These are phyloP conservation scores for Graphilbum ipis-grandicollis DNA, from an alignment of 2,329 filamentous ascomycete species.

Conservation along the genomic window DNA sequence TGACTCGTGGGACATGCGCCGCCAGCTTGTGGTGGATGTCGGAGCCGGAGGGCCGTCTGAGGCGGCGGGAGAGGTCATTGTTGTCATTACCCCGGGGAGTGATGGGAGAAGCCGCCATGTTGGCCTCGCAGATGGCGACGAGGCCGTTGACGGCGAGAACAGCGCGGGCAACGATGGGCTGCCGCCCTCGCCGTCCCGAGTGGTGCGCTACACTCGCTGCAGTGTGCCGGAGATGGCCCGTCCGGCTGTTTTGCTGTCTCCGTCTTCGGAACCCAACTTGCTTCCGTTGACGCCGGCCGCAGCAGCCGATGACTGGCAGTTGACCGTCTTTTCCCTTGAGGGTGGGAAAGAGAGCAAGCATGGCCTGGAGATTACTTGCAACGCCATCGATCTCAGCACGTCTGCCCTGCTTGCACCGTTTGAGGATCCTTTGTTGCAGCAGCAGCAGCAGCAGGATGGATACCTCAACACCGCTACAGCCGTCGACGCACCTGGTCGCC, in stretches of 20 bases:
- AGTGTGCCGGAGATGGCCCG: neutral
- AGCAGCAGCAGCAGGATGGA: slow-evolving; percentile 29
- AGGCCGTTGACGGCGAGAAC: slow-evolving; percentile 22
- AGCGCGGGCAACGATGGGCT: neutral
- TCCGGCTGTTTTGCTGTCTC: too few relatives aligned
- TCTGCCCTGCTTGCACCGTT: slow-evolving; percentile 52
- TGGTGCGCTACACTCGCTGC: slow-evolving; percentile 23
- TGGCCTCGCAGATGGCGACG: slow-evolving; percentile 32
- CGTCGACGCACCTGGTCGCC: slow-evolving; percentile 66
- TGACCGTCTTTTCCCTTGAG: slow-evolving; percentile 43
- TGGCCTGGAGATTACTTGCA: slow-evolving; percentile 50
- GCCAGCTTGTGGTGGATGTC: slow-evolving; percentile 76
- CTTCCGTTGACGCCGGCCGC: slow-evolving; percentile 3
- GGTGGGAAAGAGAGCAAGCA: slow-evolving; percentile 21
- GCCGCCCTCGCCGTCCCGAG: slow-evolving; percentile 21
- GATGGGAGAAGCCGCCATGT: too few relatives aligned
- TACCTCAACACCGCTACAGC: slow-evolving; percentile 17
- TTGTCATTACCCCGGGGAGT: slow-evolving; percentile 47
- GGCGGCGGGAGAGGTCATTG: slow-evolving; percentile 34
- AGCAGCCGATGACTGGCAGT: slow-evolving; percentile 48
- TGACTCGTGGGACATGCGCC: slow-evolving; percentile 81
- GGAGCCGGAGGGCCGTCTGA: slow-evolving; percentile 38
- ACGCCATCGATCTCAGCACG: slow-evolving; percentile 55
- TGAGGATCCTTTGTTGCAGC: slow-evolving; percentile 52
- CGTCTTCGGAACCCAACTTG: too few relatives aligned